Conservation (phyloP, 192 early-diverging fungal genomes). For the Martensiomyces pterosporus region DNA sequence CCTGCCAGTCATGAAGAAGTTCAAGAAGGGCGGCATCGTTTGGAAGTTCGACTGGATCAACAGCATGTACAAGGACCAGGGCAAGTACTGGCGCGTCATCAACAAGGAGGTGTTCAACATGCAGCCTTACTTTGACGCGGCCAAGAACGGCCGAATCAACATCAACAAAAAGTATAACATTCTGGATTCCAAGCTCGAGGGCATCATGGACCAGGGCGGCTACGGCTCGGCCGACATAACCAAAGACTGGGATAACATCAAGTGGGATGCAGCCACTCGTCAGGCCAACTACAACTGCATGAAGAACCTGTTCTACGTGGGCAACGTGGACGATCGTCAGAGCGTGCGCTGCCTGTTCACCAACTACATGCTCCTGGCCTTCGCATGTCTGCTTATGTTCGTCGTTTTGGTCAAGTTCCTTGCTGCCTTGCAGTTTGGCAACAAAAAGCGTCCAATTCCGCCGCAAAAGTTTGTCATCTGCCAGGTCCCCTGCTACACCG, state of each 20-base stretch:
- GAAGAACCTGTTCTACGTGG: conserved; percentile 73
- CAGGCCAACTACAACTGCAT: conserved; percentile 56
- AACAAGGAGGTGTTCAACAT: conserved; percentile 60
- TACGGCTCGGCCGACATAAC: conserved; percentile 9
- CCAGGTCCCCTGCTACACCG: conserved; percentile 92
- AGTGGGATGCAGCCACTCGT: conserved; percentile 2
- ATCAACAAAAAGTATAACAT: conserved; percentile 17
- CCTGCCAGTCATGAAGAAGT: conserved; percentile 14
- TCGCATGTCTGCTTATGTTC: conserved; percentile 60
- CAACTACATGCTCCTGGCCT: conserved; percentile 75
- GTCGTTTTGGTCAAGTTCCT: conserved; percentile 76
- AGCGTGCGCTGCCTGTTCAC: conserved; percentile 66
- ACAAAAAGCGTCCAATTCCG: conserved; percentile 65
- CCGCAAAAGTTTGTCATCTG: conserved; percentile 89
- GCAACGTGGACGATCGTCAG: conserved; percentile 69
- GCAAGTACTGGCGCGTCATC: conserved; percentile 50
- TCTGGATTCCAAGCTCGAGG: conserved; percentile 3
- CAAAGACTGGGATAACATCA: conserved; percentile 6
- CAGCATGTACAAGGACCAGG: conserved; percentile 33
- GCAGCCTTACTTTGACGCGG: conserved; percentile 41
- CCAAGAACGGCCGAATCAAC: conserved; percentile 5
- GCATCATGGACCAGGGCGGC: conserved; percentile 9
- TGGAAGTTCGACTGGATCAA: conserved; percentile 48
- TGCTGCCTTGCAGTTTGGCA: conserved; percentile 64
- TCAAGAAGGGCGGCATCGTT: conserved; percentile 55